Conservation (phyloP, 768 basidiomycete genomes). For the Podaxis pistillaris region DNA sequence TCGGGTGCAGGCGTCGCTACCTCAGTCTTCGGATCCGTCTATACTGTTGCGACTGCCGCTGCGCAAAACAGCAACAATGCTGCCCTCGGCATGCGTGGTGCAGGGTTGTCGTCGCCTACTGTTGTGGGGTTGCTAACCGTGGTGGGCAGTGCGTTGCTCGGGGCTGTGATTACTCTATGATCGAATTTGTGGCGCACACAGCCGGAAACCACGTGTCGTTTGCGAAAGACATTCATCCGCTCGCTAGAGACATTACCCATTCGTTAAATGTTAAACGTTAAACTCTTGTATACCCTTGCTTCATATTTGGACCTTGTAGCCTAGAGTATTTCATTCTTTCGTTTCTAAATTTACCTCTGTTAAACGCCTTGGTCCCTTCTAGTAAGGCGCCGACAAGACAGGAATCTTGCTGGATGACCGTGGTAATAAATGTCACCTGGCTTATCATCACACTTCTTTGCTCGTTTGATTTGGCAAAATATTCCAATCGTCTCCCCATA, state of each 20-base stretch:
- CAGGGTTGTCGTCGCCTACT: constrained; percentile 26
- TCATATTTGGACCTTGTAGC: not conserved
- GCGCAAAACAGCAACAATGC: constrained; percentile 20
- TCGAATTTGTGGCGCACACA: not conserved
- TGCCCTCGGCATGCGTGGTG: constrained; percentile 24
- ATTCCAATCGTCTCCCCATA: too few species aligned
- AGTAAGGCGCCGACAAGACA: too few species aligned
- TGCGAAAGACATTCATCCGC: not conserved
- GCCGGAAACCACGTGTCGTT: not conserved
- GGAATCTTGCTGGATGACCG: too few species aligned
- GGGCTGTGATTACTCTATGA: constrained; percentile 38
- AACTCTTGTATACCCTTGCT: not conserved
- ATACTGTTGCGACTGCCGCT: constrained; percentile 44
- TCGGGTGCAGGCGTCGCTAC: constrained; percentile 42
- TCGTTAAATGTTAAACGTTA: not conserved
- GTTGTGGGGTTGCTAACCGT: constrained; percentile 34
- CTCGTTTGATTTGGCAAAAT: too few species aligned
- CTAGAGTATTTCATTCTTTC: not conserved
- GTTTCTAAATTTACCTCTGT: too few species aligned
- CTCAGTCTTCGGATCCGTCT: constrained; percentile 51
- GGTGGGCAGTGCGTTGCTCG: constrained; percentile 37
- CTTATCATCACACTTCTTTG: too few species aligned
- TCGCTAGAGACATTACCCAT: not conserved
- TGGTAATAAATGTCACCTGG: too few species aligned
- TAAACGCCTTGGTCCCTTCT: too few species aligned